Evolutionary conservation across 1,284 basidiomycete species (phyloP), one percentile per base, ranked within the genome.

Genomic region (Cutaneotrichosporon spelunceum): DNA sequence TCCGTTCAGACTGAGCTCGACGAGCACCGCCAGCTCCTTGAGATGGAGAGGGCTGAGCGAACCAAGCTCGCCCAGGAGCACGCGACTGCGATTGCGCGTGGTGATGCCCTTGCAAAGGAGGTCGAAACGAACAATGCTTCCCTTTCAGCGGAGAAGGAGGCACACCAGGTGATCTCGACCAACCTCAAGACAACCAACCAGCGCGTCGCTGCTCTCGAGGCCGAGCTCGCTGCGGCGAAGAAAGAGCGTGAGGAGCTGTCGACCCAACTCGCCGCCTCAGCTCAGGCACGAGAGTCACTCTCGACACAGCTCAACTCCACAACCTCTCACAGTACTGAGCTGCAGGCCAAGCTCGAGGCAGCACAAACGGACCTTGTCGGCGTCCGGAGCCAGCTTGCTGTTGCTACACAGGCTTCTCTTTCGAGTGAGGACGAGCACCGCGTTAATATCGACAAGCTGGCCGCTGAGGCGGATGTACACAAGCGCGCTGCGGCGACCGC

Each of bases 1-100:
- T 63, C 61, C 0, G 34, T 66, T n/a, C 56, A 44, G 10, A 42
- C 56, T 24, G 64, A 63, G 33, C 59, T 66, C 23, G 61, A 62
- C 4, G 47, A 33, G 23, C 52, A 56, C 21, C 58, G 59, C 42
- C 16, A 21, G 16, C 42, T 47, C 4, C 53, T 65, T 26, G 59
- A 56, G 21, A 56, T 21, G 24, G 47, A 52, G 48, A 53, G 61
- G 50, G 49, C 49, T 24, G 56, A 60, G 52, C 55, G 45, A 10
- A 48, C 58, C 16, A 42, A 54, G 30, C 26, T 57, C 3, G 53
- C 44, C 44, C 61, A 62, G n/a, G 49, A 39, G 23, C 53, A 56
- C 27, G 44, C 58, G 1, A 53, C 48, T 2, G 42, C 30, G 23
- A 56, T 39, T 9, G n/a, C 53, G 0, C 29, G 55, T 13, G 52